Evolutionary conservation across 495 filamentous ascomycete species (phyloP).

Genomic region (Paragyromitra xinjiangensis): DNA sequence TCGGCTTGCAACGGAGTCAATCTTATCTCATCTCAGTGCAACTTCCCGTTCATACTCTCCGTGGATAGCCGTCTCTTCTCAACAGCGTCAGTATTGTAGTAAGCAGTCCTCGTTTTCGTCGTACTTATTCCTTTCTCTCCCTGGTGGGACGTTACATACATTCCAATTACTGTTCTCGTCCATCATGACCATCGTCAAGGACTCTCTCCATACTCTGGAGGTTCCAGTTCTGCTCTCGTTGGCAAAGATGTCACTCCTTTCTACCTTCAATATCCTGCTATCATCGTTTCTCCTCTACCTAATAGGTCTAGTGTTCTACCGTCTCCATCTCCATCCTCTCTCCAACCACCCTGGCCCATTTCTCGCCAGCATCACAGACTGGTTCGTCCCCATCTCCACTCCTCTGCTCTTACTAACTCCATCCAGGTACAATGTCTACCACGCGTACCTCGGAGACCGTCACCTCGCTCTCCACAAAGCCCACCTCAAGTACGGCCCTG

Average conservation of each 20-base stretch:
- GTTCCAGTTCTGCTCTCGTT: constrained; percentile 35
- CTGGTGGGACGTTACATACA: not conserved
- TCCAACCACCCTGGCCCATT: constrained; percentile 59
- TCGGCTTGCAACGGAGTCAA: not conserved
- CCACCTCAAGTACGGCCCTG: constrained; percentile 61
- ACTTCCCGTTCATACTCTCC: not conserved
- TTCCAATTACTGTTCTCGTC: not conserved
- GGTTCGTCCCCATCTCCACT: constrained; percentile 21
- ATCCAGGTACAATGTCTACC: constrained; percentile 54
- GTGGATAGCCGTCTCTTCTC: no score
- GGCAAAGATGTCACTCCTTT: constrained; percentile 34
- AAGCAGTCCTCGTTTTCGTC: not conserved
- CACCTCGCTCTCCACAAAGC: constrained; percentile 46
- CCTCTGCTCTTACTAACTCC: not conserved
- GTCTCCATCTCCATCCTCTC: constrained; percentile 59
- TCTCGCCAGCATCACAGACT: constrained; percentile 58
- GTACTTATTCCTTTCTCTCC: not conserved
- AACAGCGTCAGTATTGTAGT: not conserved
- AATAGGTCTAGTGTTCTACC: constrained; percentile 53
- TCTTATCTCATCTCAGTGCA: constrained; percentile 1
- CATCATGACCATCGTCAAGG: constrained; percentile 45
- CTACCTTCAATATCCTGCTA: constrained; percentile 3
- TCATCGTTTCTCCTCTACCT: constrained; percentile 45
- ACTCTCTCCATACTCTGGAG: constrained; percentile 40
- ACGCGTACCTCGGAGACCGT: constrained; percentile 50